Base-by-base conservation (phyloP, 2,329 filamentous ascomycete genomes). In the Penicillium sp. region DNA sequence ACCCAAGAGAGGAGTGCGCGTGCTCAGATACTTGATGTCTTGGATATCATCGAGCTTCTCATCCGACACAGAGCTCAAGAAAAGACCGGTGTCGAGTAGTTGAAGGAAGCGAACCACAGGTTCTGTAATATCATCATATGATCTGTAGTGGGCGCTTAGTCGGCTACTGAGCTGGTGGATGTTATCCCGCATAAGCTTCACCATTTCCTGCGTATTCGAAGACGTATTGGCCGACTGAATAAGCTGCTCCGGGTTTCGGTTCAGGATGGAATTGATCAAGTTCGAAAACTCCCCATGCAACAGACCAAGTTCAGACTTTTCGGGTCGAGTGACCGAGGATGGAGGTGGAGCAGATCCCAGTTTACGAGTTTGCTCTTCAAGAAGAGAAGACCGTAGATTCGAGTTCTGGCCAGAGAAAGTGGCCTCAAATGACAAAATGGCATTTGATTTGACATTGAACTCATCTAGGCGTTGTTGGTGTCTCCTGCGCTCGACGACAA, bases 221-320 rank as follows among this genome's bases (percentile, higher is more conserved):
- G 58, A 53, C 13, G 51, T 55, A 13, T 60, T 58, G 3, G 49
- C 54, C n/a, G 54, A 69, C 1, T 57, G 53, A 19, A 75, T 48
- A 29, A 74, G 66, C 7, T 64, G 56, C 35, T 77, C 75, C 0
- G 69, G 69, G 14, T 64, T 68, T 53, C 72, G 68, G 27, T 80
- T 78, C 23, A 87, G 76, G 16, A 88, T 76, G n/a, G 83, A 80
- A 59, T 87, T 88, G 42, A 96, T 76, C 26, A 96, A 76, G 60
- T 90, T 93, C 52, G 83, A 85, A 67, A 98, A 93, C 65, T 97
- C 92, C 9, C 88, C 89, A 65, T 97, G 92, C 4, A 98, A 77
- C 44, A 88, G 79, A 53, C 82, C 78, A 11, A 96, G 80, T 64
- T 91, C 84, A 0, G 90, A 92, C 1, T 77, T 73, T 13, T 81